Evolutionary conservation across 306 rosid genomes (phyloP), one percentile per base, ranked within the genome.

Genomic region (Albizia julibrissin): DNA sequence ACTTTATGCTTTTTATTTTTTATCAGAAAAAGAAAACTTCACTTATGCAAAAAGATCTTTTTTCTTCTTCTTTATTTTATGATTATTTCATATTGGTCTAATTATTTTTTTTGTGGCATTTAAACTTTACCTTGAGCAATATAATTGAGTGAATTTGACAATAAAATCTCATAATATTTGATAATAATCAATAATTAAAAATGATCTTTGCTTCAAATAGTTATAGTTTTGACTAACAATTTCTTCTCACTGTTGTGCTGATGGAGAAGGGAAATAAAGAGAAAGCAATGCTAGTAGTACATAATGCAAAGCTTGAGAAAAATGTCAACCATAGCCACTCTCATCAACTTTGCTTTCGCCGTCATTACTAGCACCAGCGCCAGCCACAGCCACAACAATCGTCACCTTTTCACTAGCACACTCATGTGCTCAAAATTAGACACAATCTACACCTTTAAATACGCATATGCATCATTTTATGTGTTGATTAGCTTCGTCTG

Each of bases 281-380:
- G 81, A 89, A 87, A 59, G 83, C 86, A 21, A 92, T 90, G 91
- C 69, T 93, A 73, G 86, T 85, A 1, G 85, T 93, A 2, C 31
- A 29, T 29, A 29, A 29, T 29, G 7, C 97, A 94, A 75, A 92
- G 89, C 88, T 50, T 91, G 84, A 92, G 98, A 84, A 94, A 94
- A 0, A 91, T 91, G 97, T 58, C 97, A 37, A 2, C 91, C 0
- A 76, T 91, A 81, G 79, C 97, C 19, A 84, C 91, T 75, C 86
- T 90, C 5, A n/a, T 90, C 2, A 78, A 75, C 79, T 0, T 87
- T 46, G 84, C 87, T 19, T 75, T 94, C 27, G 91, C 97, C 29
- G 90, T 94, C 46, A 72, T 93, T 1, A n/a, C n/a, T n/a, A n/a
- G n/a, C n/a, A 76, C 69, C 39, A 94, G 88, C 22, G 88, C 90